phyloP scores from a whole-genome alignment of 2,329 filamentous ascomycete species.

The Ascochyta pisi region DNA sequence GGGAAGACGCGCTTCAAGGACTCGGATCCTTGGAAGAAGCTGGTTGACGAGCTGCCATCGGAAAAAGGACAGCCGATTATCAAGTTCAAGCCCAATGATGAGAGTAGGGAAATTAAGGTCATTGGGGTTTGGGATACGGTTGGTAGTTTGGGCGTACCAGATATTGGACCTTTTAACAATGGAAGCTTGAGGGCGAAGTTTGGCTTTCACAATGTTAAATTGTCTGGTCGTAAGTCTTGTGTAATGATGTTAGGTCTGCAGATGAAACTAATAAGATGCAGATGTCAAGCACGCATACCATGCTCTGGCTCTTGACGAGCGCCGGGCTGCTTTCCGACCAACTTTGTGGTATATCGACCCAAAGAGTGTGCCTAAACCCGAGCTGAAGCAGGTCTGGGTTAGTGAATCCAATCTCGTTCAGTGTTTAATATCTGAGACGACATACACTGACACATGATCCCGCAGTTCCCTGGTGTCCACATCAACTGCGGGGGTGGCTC shows the following conservation, averaged over 20 bases:
- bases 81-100: background rate
- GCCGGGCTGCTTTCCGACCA: conserved; percentile 59
- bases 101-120: conserved; percentile 48
- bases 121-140: conserved; percentile 61
- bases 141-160: conserved; percentile 53
- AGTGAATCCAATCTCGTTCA: background rate
- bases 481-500: conserved; percentile 59
- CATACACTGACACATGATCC: too few species aligned
- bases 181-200: conserved; percentile 31
- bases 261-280: conserved; percentile 36
- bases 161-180: conserved; percentile 44
- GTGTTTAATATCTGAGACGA: too few species aligned
- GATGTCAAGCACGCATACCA: conserved; percentile 62
- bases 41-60: conserved; percentile 28
- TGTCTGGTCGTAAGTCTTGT: conserved; percentile 41
- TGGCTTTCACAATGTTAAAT: conserved; percentile 45
- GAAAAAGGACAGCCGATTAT: conserved; percentile 18
- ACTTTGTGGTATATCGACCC: conserved; percentile 58
- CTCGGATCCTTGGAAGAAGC: conserved; percentile 38
- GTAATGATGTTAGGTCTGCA: background rate
- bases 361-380: conserved; percentile 42
- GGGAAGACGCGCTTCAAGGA: conserved; percentile 31
- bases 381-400: conserved; percentile 60
- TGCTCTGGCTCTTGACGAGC: conserved; percentile 62
- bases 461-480: conserved; percentile 58